Evolutionary conservation across 805 yeast genomes (phyloP).

Genomic region (Zygosaccharomyces kombuchaensis): DNA sequence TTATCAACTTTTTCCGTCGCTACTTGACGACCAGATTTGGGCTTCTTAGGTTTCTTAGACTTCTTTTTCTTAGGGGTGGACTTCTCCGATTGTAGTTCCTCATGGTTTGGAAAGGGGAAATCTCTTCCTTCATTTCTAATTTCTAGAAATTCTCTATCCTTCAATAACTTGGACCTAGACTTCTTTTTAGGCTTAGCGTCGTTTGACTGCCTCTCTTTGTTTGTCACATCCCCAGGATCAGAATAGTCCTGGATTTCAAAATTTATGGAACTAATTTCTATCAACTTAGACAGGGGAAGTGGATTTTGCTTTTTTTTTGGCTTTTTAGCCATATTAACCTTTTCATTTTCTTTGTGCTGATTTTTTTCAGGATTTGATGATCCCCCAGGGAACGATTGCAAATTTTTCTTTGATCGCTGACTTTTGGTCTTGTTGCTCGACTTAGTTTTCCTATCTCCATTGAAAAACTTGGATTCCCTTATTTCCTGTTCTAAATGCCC

Average conservation of each 20-base stretch:
- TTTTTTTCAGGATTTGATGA: not conserved
- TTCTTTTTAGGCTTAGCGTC: not conserved
- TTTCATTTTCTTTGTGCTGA: not conserved
- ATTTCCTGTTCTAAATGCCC: not conserved
- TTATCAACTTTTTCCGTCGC: not conserved
- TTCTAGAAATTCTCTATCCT: not conserved
- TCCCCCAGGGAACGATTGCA: not conserved
- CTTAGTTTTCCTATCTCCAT: not conserved
- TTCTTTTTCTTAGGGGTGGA: not conserved
- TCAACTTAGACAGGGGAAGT: no score
- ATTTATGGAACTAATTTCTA: no score
- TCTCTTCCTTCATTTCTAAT: not conserved
- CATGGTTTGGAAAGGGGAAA: not conserved
- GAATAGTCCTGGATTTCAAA: no score
- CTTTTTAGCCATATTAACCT: not conserved
- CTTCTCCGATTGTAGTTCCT: not conserved
- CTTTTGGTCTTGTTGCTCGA: not conserved
- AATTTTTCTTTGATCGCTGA: not conserved
- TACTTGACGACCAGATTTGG: not conserved
- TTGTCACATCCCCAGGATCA: no score
- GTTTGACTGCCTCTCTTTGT: not conserved
- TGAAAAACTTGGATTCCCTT: conserved; percentile 5
- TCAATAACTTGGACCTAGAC: not conserved
- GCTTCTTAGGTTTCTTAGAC: not conserved
- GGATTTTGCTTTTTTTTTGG: not conserved